Conservation (phyloP, 1,139 yeast species). For the Kodamaea plutei region DNA sequence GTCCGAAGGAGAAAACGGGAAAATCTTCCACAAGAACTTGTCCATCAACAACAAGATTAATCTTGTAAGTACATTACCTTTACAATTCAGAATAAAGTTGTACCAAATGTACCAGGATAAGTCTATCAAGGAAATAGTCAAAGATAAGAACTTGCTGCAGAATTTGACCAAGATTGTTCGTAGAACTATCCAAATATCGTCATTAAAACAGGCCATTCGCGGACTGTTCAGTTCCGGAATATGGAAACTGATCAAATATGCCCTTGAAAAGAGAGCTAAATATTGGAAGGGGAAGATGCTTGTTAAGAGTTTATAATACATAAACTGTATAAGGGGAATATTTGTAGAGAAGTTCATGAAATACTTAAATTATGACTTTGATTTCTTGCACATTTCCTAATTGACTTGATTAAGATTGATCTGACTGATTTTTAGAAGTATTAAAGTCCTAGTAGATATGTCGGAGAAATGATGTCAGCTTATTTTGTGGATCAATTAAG, state of each 20-base stretch:
- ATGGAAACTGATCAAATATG: slow-evolving; percentile 66
- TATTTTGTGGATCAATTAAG: no score
- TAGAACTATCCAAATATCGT: slow-evolving; percentile 63
- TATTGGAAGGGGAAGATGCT: slow-evolving; percentile 16
- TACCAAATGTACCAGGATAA: slow-evolving; percentile 37
- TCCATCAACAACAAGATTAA: slow-evolving; percentile 22
- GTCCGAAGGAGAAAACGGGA: slow-evolving; percentile 14
- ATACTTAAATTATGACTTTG: no score
- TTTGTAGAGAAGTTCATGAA: no score
- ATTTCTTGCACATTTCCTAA: no score
- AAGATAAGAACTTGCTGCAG: slow-evolving; percentile 32
- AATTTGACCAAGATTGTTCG: slow-evolving; percentile 46
- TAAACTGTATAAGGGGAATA: neutral
- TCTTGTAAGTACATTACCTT: slow-evolving; percentile 45
- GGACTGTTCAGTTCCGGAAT: slow-evolving; percentile 89
- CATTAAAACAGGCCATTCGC: slow-evolving; percentile 70
- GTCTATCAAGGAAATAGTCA: slow-evolving; percentile 33
- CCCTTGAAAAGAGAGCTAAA: slow-evolving; percentile 61
- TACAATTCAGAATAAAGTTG: slow-evolving; percentile 45
- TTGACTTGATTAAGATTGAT: no score
- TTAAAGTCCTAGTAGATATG: no score
- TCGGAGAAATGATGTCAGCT: no score
- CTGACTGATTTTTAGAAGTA: no score
- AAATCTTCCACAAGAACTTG: slow-evolving; percentile 17
- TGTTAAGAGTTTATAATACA: neutral